Evolutionary conservation across 78 protist genomes (phyloP).

Genomic region (Guillardia theta): DNA sequence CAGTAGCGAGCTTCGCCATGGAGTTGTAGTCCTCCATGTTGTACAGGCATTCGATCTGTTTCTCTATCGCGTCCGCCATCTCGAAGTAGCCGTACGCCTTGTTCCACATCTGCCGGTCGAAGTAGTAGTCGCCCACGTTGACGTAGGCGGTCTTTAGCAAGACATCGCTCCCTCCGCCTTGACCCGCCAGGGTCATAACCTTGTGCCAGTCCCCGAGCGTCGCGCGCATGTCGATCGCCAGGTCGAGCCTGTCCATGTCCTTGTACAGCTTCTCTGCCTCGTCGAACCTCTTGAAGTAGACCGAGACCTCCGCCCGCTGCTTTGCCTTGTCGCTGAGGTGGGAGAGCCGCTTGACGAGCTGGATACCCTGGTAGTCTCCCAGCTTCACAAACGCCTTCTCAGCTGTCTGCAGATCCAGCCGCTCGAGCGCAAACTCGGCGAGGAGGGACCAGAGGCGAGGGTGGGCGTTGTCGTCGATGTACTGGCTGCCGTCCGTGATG

Average conservation of each 20-base stretch:
- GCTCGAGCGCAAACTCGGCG: constrained; percentile 44
- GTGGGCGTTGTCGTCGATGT: constrained; percentile 74
- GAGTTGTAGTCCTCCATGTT: neutral
- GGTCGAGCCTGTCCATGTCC: constrained; percentile 75
- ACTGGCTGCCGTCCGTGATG: constrained; percentile 64
- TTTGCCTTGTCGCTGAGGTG: neutral
- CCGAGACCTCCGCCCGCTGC: constrained; percentile 73
- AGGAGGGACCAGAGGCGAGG: constrained; percentile 73
- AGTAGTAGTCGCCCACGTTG: constrained; percentile 76
- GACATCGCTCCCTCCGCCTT: constrained; percentile 45
- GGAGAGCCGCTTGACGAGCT: constrained; percentile 60
- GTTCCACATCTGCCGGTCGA: constrained; percentile 61
- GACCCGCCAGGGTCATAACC: constrained; percentile 54
- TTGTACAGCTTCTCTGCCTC: constrained; percentile 75
- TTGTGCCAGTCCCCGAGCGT: constrained; percentile 79
- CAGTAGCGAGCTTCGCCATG: constrained; percentile 47
- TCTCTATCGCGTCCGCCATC: neutral
- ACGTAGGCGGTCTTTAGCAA: constrained; percentile 53
- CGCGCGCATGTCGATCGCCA: constrained; percentile 62
- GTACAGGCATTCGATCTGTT: constrained; percentile 53
- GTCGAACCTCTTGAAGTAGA: constrained; percentile 68
- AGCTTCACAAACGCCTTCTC: constrained; percentile 74
- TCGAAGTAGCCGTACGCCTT: constrained; percentile 62
- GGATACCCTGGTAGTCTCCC: constrained; percentile 73
- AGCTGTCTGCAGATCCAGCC: constrained; percentile 42